Evolutionary conservation across 495 filamentous ascomycete species (phyloP), one percentile per base, ranked within the genome.

Genomic region (Elasticomyces elasticus): DNA sequence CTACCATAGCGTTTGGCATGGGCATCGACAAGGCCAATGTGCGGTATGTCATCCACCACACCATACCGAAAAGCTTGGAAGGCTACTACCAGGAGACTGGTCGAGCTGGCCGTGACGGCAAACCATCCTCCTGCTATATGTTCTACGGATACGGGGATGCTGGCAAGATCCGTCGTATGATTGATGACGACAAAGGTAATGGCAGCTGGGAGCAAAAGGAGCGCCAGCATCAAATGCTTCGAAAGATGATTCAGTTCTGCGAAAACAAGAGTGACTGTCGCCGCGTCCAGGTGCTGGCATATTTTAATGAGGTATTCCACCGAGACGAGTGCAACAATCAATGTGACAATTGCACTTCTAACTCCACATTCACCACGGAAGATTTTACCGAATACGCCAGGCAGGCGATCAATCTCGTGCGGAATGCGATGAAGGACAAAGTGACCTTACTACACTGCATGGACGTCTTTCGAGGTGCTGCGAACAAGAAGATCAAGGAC

Each of bases 1-100:
- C 92, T n/a, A 99, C 92, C 0, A 96, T 97, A 67, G 92, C 92
- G 25, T 98, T 98, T 66, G 92, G 92, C 11, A 98, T 98, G 92
- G 92, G 92, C 15, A 98, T 98, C 52, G 92, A 98, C 70, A 98
- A 98, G 67, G 77, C 89, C 0, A 83, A 98, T 67, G 91, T 98
- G 28, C 86, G 92, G 12, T 96, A 91, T 60, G 89, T 98, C 41
- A 89, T 98, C 27, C 92, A 98, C 67, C 81, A 94, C 61, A 84
- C 78, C 20, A 75, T 96, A 6, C 92, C 92, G 1, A 96, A 95
- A 68, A 94, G 87, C 62, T 74, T 98, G 17, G 92, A 98, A 68
- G 92, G 91, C 0, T 98, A 98, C 64, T 96, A 96, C 61, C 92
- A 98, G 63, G 94, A 98, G 64, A 98, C 91, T 11, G 92, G 92